These are phyloP conservation scores for Trichoderma sp. DNA, from an alignment of 2,329 filamentous ascomycete species.

Conservation along the genomic window DNA sequence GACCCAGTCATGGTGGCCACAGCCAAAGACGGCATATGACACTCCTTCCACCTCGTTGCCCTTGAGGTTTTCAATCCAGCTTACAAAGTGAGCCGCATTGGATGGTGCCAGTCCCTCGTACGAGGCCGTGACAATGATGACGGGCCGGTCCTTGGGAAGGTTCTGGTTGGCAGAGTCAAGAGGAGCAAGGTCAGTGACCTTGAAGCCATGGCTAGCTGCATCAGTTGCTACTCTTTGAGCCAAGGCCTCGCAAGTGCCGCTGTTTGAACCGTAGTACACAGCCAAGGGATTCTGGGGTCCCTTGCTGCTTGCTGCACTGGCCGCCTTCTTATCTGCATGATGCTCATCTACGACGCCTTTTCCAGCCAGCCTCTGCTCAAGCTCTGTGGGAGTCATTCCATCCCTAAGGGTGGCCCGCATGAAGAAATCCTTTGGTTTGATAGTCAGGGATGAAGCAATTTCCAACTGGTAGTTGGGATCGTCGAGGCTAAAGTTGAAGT, in stretches of 20 bases:
- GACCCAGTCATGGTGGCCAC: slow-evolving; percentile 57
- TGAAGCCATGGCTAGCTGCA: slow-evolving; percentile 59
- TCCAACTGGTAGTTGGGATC: slow-evolving; percentile 59
- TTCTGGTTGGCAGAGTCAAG: slow-evolving; percentile 61
- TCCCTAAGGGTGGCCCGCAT: slow-evolving; percentile 58
- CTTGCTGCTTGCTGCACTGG: not conserved
- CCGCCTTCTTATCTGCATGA: slow-evolving; percentile 1
- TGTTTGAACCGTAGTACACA: slow-evolving; percentile 73
- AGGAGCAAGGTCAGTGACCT: slow-evolving; percentile 48
- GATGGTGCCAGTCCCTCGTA: slow-evolving; percentile 75
- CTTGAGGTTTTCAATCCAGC: slow-evolving; percentile 59
- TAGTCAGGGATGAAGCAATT: slow-evolving; percentile 55
- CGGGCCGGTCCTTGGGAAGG: slow-evolving; percentile 57
- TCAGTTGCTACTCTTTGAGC: slow-evolving; percentile 61
- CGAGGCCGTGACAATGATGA: slow-evolving; percentile 65
- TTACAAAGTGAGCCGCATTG: slow-evolving; percentile 66
- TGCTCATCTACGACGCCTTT: slow-evolving; percentile 23
- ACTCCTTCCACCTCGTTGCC: slow-evolving; percentile 53
- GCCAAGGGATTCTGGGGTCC: slow-evolving; percentile 47
- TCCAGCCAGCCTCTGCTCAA: slow-evolving; percentile 46
- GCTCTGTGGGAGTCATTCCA: slow-evolving; percentile 42
- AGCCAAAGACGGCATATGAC: slow-evolving; percentile 68
- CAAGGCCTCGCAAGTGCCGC: slow-evolving; percentile 70
- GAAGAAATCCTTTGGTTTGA: slow-evolving; percentile 62
- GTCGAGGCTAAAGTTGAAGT: slow-evolving; percentile 64